Evolutionary conservation across 2,329 filamentous ascomycete genomes (phyloP).

Genomic region (Xylaria polymorpha): DNA sequence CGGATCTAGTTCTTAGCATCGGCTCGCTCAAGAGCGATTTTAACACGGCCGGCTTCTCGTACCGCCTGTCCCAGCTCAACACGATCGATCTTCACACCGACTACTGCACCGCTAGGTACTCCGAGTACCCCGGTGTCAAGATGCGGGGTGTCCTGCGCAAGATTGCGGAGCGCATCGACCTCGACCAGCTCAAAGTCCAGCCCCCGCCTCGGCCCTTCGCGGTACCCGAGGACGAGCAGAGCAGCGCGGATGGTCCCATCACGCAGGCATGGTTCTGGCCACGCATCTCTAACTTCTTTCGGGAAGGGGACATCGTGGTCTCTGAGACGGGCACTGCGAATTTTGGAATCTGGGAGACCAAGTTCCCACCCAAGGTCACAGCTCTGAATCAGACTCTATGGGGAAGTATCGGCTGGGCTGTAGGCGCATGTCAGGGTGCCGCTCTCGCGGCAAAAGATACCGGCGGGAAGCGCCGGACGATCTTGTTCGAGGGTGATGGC

Average conservation of each 20-base stretch:
- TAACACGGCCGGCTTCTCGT: slow-evolving; percentile 86
- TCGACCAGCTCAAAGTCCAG: slow-evolving; percentile 67
- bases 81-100: slow-evolving; percentile 85
- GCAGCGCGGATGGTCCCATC: slow-evolving; percentile 59
- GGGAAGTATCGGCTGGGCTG: slow-evolving; percentile 73
- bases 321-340: slow-evolving; percentile 91
- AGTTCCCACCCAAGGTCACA: slow-evolving; percentile 80
- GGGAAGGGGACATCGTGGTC: slow-evolving; percentile 79
- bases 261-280: slow-evolving; percentile 84
- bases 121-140: slow-evolving; percentile 79
- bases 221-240: slow-evolving; percentile 51
- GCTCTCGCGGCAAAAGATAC: slow-evolving; percentile 79
- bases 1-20: slow-evolving; percentile 77
- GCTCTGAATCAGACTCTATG: slow-evolving; percentile 83
- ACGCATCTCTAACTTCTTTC: slow-evolving; percentile 76
- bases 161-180: slow-evolving; percentile 69
- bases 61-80: slow-evolving; percentile 78
- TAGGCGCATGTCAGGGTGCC: slow-evolving; percentile 71
- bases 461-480: slow-evolving; percentile 68
- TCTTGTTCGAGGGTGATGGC: slow-evolving; percentile 91
- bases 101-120: slow-evolving; percentile 78
- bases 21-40: slow-evolving; percentile 78
- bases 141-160: slow-evolving; percentile 84
- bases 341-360: slow-evolving; percentile 88
- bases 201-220: slow-evolving; percentile 66